phyloP scores from a whole-genome alignment of 1,284 basidiomycete genomes.

The Hemileia vastatrix region DNA sequence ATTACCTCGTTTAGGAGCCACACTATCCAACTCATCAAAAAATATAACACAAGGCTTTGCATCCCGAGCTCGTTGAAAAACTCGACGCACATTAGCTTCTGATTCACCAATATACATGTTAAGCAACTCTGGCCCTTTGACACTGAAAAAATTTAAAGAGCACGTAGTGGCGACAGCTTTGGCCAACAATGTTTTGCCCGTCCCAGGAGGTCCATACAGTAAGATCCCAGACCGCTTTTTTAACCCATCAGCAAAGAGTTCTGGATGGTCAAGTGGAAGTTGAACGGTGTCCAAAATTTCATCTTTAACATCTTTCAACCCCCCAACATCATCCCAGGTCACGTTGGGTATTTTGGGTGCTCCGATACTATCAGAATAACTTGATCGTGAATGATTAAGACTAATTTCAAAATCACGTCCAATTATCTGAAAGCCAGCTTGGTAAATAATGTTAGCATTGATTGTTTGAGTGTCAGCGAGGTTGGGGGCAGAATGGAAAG shows the following conservation, averaged over 20 bases:
- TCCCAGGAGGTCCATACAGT: slow-evolving; percentile 48
- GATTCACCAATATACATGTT: slow-evolving; percentile 50
- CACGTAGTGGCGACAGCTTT: slow-evolving; percentile 49
- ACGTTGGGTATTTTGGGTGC: slow-evolving; percentile 95
- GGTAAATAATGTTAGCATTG: slow-evolving; percentile 39
- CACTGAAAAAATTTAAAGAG: slow-evolving; percentile 49
- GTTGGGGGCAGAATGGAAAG: slow-evolving; percentile 2
- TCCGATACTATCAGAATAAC: slow-evolving; percentile 85
- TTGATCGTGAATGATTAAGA: slow-evolving; percentile 62
- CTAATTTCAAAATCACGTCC: slow-evolving; percentile 64
- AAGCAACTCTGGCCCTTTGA: slow-evolving; percentile 49
- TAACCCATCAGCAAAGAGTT: slow-evolving; percentile 81
- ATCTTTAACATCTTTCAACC: slow-evolving; percentile 72
- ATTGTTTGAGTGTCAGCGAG: slow-evolving; percentile 4
- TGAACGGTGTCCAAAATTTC: slow-evolving; percentile 98
- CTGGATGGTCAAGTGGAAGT: slow-evolving; percentile 84
- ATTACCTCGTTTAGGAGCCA: slow-evolving; percentile 48
- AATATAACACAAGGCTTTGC: slow-evolving; percentile 49
- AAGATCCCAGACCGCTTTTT: slow-evolving; percentile 82
- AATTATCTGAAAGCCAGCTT: slow-evolving; percentile 55
- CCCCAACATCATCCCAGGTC: slow-evolving; percentile 96
- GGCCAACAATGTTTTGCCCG: slow-evolving; percentile 48
- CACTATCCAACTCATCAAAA: slow-evolving; percentile 49
- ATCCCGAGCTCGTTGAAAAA: slow-evolving; percentile 47
- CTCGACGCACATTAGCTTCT: slow-evolving; percentile 48